Conservation (phyloP, 164 flowering plant genomes). For the Annona cherimola region DNA sequence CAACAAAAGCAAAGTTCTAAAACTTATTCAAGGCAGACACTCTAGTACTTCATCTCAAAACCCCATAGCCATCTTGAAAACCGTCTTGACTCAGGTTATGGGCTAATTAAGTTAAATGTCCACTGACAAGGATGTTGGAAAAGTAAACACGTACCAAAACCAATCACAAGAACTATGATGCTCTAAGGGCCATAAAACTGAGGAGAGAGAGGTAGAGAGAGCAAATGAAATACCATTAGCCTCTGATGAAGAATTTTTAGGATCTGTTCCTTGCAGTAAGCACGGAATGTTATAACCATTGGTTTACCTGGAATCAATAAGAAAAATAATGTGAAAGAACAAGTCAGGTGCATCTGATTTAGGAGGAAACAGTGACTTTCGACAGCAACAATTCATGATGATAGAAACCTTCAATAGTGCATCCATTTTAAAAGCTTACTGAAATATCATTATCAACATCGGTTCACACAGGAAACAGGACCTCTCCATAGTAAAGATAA, state of each 20-base stretch:
- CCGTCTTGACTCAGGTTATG: neutral
- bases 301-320: constrained; percentile 67
- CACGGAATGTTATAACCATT: constrained; percentile 68
- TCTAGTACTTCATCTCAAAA: neutral
- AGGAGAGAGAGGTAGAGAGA: constrained; percentile 2
- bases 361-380: too few species aligned
- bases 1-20: neutral
- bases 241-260: constrained; percentile 77
- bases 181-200: neutral
- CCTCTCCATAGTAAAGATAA: too few species aligned
- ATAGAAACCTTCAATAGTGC: too few species aligned
- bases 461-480: too few species aligned
- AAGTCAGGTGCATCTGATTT: neutral
- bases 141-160: too few species aligned
- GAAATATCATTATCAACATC: too few species aligned
- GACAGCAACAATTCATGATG: too few species aligned
- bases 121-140: neutral
- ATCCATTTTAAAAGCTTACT: too few species aligned
- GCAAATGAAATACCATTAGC: constrained; percentile 48
- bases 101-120: neutral
- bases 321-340: neutral
- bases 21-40: neutral
- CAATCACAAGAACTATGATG: neutral
- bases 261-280: constrained; percentile 87
- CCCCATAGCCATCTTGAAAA: neutral